Evolutionary conservation across 2,329 filamentous ascomycete species (phyloP).

Genomic region (Sclerotinia borealis): DNA sequence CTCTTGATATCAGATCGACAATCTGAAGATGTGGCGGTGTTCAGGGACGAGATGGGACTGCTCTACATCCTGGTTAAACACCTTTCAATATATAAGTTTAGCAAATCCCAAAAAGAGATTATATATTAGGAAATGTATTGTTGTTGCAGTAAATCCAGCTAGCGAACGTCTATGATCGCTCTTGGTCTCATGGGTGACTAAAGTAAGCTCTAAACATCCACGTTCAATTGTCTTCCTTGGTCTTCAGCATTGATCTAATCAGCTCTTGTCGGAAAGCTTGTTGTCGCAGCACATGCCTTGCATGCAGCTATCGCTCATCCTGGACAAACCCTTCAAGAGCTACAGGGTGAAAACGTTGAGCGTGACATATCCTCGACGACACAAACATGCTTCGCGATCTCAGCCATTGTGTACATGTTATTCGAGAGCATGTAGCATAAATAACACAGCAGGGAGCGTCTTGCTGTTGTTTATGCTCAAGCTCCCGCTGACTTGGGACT

Average conservation of each 20-base stretch:
- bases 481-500: neutral
- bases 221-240: neutral
- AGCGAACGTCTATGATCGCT: too few relatives aligned
- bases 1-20: too few relatives aligned
- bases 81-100: too few relatives aligned
- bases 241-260: neutral
- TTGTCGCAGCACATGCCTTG: neutral
- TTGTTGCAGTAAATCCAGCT: too few relatives aligned
- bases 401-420: neutral
- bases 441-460: neutral
- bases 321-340: neutral
- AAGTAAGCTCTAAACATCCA: too few relatives aligned
- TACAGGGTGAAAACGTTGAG: neutral
- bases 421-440: neutral
- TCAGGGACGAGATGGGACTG: too few relatives aligned
- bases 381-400: neutral
- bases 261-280: neutral
- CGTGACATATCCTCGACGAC: neutral
- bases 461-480: neutral
- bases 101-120: too few relatives aligned
- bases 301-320: neutral
- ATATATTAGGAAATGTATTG: too few relatives aligned
- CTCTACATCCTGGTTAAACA: too few relatives aligned
- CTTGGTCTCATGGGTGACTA: too few relatives aligned
- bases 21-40: too few relatives aligned